Conservation (phyloP, 140 eudicot genomes). For the Stevia rebaudiana region DNA sequence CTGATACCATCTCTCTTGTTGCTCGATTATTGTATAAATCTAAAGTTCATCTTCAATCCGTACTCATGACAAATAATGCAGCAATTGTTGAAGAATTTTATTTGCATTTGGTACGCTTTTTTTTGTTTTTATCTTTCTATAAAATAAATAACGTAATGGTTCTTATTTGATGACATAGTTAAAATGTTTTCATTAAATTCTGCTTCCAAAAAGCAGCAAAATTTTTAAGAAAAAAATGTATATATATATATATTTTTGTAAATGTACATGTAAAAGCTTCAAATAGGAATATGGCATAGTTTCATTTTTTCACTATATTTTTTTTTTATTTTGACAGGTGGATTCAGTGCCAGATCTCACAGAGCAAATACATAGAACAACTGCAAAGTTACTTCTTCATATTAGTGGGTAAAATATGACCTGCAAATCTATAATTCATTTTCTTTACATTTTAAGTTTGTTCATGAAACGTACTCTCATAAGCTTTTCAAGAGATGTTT, state of each 20-base stretch:
- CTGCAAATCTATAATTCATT: conserved; percentile 12
- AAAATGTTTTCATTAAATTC: neutral
- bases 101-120: conserved; percentile 61
- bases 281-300: neutral
- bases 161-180: neutral
- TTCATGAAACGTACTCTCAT: neutral
- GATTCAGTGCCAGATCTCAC: conserved; percentile 88
- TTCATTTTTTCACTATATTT: neutral
- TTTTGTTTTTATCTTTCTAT: neutral
- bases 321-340: conserved; percentile 50
- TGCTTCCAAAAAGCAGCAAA: neutral
- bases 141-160: neutral
- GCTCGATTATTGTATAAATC: conserved; percentile 83
- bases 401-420: conserved; percentile 72
- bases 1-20: conserved; percentile 85
- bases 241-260: neutral
- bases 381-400: conserved; percentile 86
- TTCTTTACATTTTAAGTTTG: conserved; percentile 2
- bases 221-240: neutral
- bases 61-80: conserved; percentile 59
- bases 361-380: conserved; percentile 76
- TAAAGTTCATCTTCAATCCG: conserved; percentile 81
- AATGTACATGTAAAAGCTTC: neutral
- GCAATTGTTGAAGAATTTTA: conserved; percentile 76
- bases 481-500: neutral